Evolutionary conservation across 176 grass and related monocot species (phyloP).

Genomic region (Carex cristatella): DNA sequence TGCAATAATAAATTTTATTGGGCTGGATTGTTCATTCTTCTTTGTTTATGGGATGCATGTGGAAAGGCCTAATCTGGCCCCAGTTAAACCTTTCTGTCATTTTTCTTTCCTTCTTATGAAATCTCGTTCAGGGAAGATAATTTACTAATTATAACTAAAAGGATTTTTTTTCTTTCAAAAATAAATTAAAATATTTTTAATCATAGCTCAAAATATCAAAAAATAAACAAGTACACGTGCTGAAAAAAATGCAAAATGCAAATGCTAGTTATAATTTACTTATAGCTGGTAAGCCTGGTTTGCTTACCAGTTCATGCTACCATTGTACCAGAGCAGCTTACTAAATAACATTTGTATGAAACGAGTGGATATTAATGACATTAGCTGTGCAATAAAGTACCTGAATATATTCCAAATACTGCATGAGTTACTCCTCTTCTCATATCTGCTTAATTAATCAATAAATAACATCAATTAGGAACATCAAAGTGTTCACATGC

Average conservation of each 20-base stretch:
- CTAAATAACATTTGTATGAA: not conserved
- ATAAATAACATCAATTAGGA: not conserved
- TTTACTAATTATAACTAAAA: not conserved
- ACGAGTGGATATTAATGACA: not conserved
- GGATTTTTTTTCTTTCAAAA: not conserved
- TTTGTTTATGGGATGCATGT: not conserved
- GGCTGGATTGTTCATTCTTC: not conserved
- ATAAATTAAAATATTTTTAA: not conserved
- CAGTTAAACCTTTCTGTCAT: too few relatives aligned
- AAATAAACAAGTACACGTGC: not conserved
- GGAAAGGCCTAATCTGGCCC: not conserved
- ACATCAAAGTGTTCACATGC: not conserved
- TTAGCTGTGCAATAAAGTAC: not conserved
- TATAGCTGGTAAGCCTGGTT: not conserved
- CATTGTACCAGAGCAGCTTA: not conserved
- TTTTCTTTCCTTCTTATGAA: not conserved
- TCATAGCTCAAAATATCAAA: not conserved
- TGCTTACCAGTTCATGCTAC: not conserved
- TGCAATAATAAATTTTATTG: not conserved
- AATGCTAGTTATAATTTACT: too few relatives aligned
- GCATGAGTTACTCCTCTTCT: slow-evolving; percentile 12
- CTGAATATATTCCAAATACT: slow-evolving; percentile 22
- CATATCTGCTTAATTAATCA: slow-evolving; percentile 20
- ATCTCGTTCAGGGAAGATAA: not conserved
- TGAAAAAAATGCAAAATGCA: not conserved